A percentile compares a stretch with the other conserved stretches of the same genome.
These are phyloP conservation scores for Kwoniella sp. DNA, from an alignment of 768 basidiomycete species.

Conservation along the genomic window DNA sequence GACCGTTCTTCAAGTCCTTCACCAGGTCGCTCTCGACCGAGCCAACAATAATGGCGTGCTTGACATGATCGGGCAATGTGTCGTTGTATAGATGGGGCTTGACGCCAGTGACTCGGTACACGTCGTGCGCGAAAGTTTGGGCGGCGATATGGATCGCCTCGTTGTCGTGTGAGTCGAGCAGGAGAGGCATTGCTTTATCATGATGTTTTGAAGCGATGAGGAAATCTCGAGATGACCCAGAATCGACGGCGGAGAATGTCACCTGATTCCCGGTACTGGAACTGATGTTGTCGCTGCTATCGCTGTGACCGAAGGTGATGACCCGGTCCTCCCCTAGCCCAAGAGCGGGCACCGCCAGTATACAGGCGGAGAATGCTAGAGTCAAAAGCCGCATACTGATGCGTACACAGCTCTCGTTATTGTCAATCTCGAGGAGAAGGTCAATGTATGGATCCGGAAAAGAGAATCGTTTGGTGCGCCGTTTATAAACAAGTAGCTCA, in stretches of 20 bases:
- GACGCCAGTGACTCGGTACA: constrained; percentile 65
- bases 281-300: not conserved
- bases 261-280: not conserved
- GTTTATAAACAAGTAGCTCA: not conserved
- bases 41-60: constrained; percentile 64
- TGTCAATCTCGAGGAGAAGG: not conserved
- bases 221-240: constrained; percentile 5
- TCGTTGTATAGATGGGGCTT: constrained; percentile 63
- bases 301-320: constrained; percentile 12
- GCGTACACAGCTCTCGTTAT: not conserved
- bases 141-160: constrained; percentile 59
- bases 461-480: not conserved
- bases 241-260: not conserved
- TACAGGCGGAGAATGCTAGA: not conserved
- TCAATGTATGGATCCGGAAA: not conserved
- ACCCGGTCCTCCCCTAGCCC: constrained; percentile 17
- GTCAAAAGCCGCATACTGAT: not conserved
- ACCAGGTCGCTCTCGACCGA: constrained; percentile 66
- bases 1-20: constrained; percentile 63
- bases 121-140: constrained; percentile 66
- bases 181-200: constrained; percentile 22
- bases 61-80: constrained; percentile 57
- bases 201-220: not conserved
- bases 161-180: constrained; percentile 39
- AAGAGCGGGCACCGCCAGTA: not conserved